These are phyloP conservation scores for Clavariopsis aquatica DNA, from an alignment of 495 filamentous ascomycete species.

Conservation along the genomic window DNA sequence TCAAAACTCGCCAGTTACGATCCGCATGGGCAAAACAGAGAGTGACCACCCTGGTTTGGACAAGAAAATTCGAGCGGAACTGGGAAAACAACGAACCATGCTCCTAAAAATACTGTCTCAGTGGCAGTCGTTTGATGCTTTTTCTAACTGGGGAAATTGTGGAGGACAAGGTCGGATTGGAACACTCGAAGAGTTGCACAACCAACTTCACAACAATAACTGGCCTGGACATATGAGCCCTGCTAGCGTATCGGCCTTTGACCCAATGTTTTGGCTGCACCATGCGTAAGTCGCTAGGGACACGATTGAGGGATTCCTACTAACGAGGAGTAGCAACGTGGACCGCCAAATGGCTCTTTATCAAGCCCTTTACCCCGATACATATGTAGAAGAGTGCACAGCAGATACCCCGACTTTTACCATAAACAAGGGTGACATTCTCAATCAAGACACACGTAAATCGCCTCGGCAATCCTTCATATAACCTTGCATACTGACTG, in stretches of 20 bases:
- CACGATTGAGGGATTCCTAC: not conserved
- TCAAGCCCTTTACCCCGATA: conserved; percentile 18
- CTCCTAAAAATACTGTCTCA: conserved; percentile 18
- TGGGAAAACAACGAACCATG: not conserved
- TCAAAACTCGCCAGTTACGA: conserved; percentile 12
- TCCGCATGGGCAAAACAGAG: not conserved
- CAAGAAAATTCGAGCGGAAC: conserved; percentile 6
- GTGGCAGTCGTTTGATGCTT: conserved; percentile 12
- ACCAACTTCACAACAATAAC: conserved; percentile 12
- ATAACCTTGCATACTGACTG: not conserved
- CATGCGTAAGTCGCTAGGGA: not conserved
- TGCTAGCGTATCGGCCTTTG: conserved; percentile 3
- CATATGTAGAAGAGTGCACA: conserved; percentile 4
- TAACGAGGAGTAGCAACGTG: conserved; percentile 9
- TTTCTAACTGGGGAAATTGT: not conserved
- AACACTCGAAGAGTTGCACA: conserved; percentile 14
- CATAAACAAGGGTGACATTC: not conserved
- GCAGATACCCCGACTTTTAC: conserved; percentile 13
- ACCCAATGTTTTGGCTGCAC: conserved; percentile 2
- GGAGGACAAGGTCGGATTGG: not conserved
- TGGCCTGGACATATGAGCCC: conserved; percentile 18
- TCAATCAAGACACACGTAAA: conserved; percentile 4
- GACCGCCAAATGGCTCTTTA: conserved; percentile 18
- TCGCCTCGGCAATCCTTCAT: not conserved
- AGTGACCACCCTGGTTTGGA: conserved; percentile 18